Evolutionary conservation across 805 yeast genomes (phyloP).

Genomic region (Wickerhamomyces sydowiorum): DNA sequence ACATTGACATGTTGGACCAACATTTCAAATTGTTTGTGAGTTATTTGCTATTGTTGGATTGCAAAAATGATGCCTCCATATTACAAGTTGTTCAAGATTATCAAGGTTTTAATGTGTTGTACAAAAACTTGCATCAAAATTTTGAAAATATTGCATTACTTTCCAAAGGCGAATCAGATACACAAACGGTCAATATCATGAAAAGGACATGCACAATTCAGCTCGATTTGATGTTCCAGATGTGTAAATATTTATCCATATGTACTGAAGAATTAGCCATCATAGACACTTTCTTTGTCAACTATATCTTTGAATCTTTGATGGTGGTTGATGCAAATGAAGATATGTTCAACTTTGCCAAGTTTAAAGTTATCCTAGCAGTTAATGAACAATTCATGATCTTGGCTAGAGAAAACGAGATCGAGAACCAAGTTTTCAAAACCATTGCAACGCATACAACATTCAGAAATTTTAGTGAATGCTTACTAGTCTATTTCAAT

Average conservation of each 20-base stretch:
- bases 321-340: slow-evolving; percentile 40
- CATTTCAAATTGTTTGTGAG: slow-evolving; percentile 36
- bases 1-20: slow-evolving; percentile 28
- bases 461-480: slow-evolving; percentile 56
- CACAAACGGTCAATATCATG: slow-evolving; percentile 26
- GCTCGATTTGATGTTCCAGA: slow-evolving; percentile 48
- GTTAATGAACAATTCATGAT: slow-evolving; percentile 88
- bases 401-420: slow-evolving; percentile 26
- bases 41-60: slow-evolving; percentile 38
- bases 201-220: slow-evolving; percentile 36
- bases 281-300: slow-evolving; percentile 40
- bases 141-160: slow-evolving; percentile 12
- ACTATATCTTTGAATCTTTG: slow-evolving; percentile 41
- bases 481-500: slow-evolving; percentile 70
- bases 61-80: slow-evolving; percentile 35
- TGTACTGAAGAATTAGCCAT: slow-evolving; percentile 32
- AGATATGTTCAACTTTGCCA: slow-evolving; percentile 58
- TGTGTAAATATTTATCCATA: slow-evolving; percentile 46
- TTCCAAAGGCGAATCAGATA: slow-evolving; percentile 25
- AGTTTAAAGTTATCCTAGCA: slow-evolving; percentile 65
- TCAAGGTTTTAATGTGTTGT: slow-evolving; percentile 44
- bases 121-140: slow-evolving; percentile 32
- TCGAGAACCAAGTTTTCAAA: slow-evolving; percentile 49
- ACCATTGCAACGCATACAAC: slow-evolving; percentile 39
- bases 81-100: slow-evolving; percentile 43